Evolutionary conservation across 305 asterid species (phyloP).

Genomic region (Ilex paraguariensis): DNA sequence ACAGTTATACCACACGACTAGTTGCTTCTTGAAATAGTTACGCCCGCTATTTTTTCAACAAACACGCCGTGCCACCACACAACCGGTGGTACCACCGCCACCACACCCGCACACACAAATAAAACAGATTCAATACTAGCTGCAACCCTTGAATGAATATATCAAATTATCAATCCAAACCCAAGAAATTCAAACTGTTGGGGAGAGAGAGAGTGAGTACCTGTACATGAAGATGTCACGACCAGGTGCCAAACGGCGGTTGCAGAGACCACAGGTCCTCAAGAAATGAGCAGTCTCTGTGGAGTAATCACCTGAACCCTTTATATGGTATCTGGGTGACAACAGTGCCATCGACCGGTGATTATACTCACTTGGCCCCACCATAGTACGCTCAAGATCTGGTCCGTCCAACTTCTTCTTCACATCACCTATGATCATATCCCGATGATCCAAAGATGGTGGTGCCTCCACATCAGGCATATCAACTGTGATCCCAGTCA

Average conservation of each 20-base stretch:
- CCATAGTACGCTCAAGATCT: background rate
- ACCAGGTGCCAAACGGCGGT: constrained; percentile 39
- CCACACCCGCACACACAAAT: background rate
- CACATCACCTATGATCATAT: no score
- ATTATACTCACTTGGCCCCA: background rate
- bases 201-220: constrained; percentile 16
- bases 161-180: background rate
- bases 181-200: background rate
- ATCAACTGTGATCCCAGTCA: no score
- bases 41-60: no score
- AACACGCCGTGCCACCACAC: no score
- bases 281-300: constrained; percentile 34
- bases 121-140: background rate
- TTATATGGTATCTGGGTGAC: constrained; percentile 34
- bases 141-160: no score
- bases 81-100: no score
- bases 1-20: no score
- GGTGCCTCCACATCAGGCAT: no score
- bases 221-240: constrained; percentile 66
- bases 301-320: constrained; percentile 12
- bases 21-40: no score
- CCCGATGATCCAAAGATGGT: no score
- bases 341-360: constrained; percentile 13
- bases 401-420: no score
- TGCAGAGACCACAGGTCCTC: constrained; percentile 51